Base-by-base conservation (phyloP, 2,329 filamentous ascomycete species). In the Escovopsis sp. region DNA sequence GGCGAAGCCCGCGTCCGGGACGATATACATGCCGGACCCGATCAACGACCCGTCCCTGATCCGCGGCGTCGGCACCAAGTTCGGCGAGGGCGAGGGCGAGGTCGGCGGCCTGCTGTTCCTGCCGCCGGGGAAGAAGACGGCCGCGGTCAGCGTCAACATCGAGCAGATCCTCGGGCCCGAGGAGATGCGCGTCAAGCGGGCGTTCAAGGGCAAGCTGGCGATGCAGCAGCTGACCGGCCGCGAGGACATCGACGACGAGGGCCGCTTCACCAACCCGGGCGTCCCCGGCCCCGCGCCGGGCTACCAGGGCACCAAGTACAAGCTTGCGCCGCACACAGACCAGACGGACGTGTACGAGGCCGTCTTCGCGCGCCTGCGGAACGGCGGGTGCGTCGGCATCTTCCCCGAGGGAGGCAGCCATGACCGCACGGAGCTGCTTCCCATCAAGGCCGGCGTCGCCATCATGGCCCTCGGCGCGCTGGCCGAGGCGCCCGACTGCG, bases 341-440 rank as follows among this genome's bases (percentile, higher is more conserved):
- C 89, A 96, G 66, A 88, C 82, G 28, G 77, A 85, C 52, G 89
- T 96, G 26, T 96, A 96, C 64, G 79, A 94, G 59, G 85, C 86
- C 18, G 89, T 98, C 12, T 95, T 95, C 61, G 75, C 80, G 49
- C 78, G 86, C 28, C 72, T 98, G 32, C 79, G 80, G 50, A 73
- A 75, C 34, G 87, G 86, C 38, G 89, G 88, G 15, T 94, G 87
- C 57, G 84, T 96, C 43, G 91, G 89, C 48, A 95, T 98, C 56
- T 98, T 96, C 61, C 89, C 89, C 2, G 89, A 98, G 64, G 89
- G 89, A 51, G 89, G 89, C 55, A 95, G 88, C 58, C 89, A 96
- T 63, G 89, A 96, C 60, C 80, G 89, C 47, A 87, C 89, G 0
- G 86, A 94, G 57, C 71, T 96, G 38, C 71, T 96, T 36, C 89